Base-by-base conservation (phyloP, 75 land plant species). In the Adiantum capillusveneris region DNA sequence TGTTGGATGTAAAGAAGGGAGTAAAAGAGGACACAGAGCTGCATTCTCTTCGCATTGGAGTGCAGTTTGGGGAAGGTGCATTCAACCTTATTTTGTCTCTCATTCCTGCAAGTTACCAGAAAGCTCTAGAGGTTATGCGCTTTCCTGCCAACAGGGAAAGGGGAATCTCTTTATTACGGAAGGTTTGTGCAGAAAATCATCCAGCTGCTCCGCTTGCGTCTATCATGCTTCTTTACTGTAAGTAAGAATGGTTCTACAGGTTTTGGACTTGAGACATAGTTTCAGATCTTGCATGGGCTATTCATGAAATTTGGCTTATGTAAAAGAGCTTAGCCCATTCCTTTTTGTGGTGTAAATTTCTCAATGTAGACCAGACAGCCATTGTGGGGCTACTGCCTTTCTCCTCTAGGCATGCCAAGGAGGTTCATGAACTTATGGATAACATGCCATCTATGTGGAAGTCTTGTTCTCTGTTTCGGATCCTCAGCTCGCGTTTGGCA, bases 41-140 rank as follows among this genome's bases (percentile, higher is more conserved):
- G 6, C 56, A 61, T 12, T 71, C 74, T 34, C 53, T 71, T 2
- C 57, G 70, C 28, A 65, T 71, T 49, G 62, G 69, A 5, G 29
- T 71, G 14, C 60, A 71, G 44, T 65, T 65, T 51, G 74, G 74
- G 19, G 58, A 66, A 28, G 74, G 74, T 18, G 69, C 74, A 46
- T 71, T 71, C 69, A 71, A 71, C 56, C 62, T 71, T 42, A 58
- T 71, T 48, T 50, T 71, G 11, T 71, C 74, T 22, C 66, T 71
- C 22, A 71, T 71, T 50, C 74, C 74, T 1, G 24, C 69, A 14
- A 43, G 29, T 18, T 65, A 60, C 25, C 74, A 71, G 31, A 71
- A 71, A 49, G 69, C 74, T 12, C 59, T 64, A 11, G 74, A 71
- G 53, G 41, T 71, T 19, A 55, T 71, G 74, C 70, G 69, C 54